These are phyloP conservation scores for Penicillium goetzii DNA, from an alignment of 495 filamentous ascomycete species.

Conservation along the genomic window DNA sequence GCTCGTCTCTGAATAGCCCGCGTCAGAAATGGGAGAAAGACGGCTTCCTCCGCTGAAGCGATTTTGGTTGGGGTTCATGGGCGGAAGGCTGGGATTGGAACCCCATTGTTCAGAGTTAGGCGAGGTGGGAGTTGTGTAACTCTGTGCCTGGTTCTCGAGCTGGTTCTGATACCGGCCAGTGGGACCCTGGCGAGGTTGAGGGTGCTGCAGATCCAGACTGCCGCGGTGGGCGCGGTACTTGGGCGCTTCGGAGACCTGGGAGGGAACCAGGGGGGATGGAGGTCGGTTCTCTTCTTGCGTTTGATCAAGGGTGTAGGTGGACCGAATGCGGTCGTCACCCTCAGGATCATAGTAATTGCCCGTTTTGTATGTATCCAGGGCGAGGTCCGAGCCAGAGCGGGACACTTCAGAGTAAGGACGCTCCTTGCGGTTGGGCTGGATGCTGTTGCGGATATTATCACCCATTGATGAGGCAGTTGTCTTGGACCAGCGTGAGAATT, in stretches of 20 bases:
- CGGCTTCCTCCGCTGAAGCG: constrained; percentile 51
- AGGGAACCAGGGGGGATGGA: constrained; percentile 64
- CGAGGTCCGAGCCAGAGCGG: constrained; percentile 73
- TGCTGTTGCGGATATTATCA: constrained; percentile 56
- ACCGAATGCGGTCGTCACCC: constrained; percentile 72
- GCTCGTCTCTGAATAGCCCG: constrained; percentile 53
- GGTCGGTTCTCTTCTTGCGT: constrained; percentile 56
- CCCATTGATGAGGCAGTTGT: constrained; percentile 84
- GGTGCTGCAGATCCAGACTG: constrained; percentile 86
- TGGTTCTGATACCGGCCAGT: constrained; percentile 80
- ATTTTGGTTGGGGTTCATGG: constrained; percentile 42
- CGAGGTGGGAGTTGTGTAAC: constrained; percentile 66
- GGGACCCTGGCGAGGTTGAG: constrained; percentile 82
- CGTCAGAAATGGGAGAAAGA: constrained; percentile 57
- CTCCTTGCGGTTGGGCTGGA: constrained; percentile 51
- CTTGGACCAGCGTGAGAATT: constrained; percentile 96
- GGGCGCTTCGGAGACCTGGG: constrained; percentile 74
- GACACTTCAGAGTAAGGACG: constrained; percentile 61
- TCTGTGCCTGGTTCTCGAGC: constrained; percentile 77
- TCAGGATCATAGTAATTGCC: constrained; percentile 65
- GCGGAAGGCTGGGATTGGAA: constrained; percentile 56
- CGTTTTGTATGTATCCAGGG: constrained; percentile 57
- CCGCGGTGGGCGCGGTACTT: constrained; percentile 92
- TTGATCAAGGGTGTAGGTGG: constrained; percentile 61
- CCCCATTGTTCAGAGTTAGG: constrained; percentile 78